A percentile compares a stretch with the other conserved stretches of the same genome.
Evolutionary conservation across 495 filamentous ascomycete species (phyloP).

Genomic region (Opeltia flavorubescens): DNA sequence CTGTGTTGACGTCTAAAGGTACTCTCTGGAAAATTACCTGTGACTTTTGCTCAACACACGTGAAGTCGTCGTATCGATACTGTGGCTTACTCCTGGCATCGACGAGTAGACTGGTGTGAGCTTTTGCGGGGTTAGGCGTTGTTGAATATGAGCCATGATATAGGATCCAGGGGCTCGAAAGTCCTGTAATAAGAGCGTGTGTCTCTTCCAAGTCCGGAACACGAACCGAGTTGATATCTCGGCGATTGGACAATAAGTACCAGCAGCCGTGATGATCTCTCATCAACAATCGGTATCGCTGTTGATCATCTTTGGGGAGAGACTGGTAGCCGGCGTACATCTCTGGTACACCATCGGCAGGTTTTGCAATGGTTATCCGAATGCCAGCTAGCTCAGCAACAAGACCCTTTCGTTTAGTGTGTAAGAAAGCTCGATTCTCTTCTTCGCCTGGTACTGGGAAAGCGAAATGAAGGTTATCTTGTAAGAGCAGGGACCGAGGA

Average conservation of each 20-base stretch:
- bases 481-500: slow-evolving; percentile 4
- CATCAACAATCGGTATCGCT: not conserved
- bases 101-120: not conserved
- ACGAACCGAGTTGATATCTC: not conserved
- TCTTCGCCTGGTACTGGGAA: not conserved
- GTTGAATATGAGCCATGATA: slow-evolving; percentile 6
- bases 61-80: not conserved
- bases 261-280: not conserved
- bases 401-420: slow-evolving; percentile 4
- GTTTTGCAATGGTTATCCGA: slow-evolving; percentile 6
- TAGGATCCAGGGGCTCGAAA: slow-evolving; percentile 7
- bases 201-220: slow-evolving; percentile 3
- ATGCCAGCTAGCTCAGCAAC: slow-evolving; percentile 5
- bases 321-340: slow-evolving; percentile 5
- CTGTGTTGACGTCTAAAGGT: not conserved
- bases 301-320: not conserved
- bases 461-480: slow-evolving; percentile 2
- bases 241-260: not conserved
- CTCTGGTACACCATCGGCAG: slow-evolving; percentile 3
- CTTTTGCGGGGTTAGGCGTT: not conserved
- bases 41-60: slow-evolving; percentile 1
- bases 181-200: not conserved
- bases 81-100: not conserved
- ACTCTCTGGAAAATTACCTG: not conserved
- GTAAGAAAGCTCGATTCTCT: slow-evolving; percentile 1